Evolutionary conservation across 2,329 filamentous ascomycete genomes (phyloP).

Genomic region (Fusarium beomiforme): DNA sequence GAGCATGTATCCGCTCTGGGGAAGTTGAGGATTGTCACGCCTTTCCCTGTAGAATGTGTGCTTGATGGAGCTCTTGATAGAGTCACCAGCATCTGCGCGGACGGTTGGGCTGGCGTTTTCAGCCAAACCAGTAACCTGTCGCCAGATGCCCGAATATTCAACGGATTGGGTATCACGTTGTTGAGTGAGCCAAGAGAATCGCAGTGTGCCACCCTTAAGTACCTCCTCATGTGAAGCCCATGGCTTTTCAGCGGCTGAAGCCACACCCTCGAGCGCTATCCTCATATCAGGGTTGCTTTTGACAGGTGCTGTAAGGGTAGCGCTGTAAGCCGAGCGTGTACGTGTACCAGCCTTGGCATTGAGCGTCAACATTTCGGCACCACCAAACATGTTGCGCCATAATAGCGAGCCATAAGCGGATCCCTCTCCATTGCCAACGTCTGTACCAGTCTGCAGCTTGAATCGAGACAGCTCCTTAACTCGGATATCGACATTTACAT

Average conservation of each 20-base stretch:
- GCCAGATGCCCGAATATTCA: conserved; percentile 84
- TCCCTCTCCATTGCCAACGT: conserved; percentile 92
- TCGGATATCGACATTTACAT: conserved; percentile 85
- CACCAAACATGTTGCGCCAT: conserved; percentile 92
- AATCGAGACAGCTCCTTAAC: conserved; percentile 85
- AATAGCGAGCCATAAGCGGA: conserved; percentile 90
- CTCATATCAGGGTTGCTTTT: conserved; percentile 84
- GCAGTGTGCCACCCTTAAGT: conserved; percentile 79
- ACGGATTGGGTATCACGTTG: conserved; percentile 78
- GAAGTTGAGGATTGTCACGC: conserved; percentile 86
- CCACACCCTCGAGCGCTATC: conserved; percentile 81
- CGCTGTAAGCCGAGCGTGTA: conserved; percentile 91
- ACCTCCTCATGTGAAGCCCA: conserved; percentile 96
- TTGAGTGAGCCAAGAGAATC: conserved; percentile 76
- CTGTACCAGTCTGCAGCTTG: conserved; percentile 92
- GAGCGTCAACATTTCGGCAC: conserved; percentile 87
- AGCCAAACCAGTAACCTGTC: conserved; percentile 84
- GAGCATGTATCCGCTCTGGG: conserved; percentile 81
- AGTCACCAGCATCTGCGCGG: conserved; percentile 87
- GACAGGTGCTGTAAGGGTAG: conserved; percentile 83
- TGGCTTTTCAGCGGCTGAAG: conserved; percentile 85
- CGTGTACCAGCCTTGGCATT: conserved; percentile 91
- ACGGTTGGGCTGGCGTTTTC: conserved; percentile 82
- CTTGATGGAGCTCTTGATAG: conserved; percentile 85
- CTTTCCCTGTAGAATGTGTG: conserved; percentile 84